A percentile compares a stretch with the other conserved stretches of the same genome.
phyloP scores from a whole-genome alignment of 345 rosid genomes.

The Durio zibethinus region DNA sequence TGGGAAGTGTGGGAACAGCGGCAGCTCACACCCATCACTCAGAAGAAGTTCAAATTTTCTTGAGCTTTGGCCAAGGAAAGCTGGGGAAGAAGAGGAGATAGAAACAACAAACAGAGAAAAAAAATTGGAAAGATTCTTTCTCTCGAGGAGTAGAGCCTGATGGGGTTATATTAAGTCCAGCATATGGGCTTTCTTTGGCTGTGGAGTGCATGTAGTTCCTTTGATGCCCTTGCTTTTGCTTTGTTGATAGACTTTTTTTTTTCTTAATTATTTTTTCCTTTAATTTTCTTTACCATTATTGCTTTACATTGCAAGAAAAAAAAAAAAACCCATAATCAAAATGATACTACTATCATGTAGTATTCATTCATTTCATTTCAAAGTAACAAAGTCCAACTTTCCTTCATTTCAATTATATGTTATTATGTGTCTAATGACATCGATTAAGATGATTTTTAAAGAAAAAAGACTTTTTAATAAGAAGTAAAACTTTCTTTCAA shows the following conservation, averaged over 20 bases:
- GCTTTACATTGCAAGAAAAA: too few relatives aligned
- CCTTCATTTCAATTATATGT: too few relatives aligned
- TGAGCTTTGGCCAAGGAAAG: neutral
- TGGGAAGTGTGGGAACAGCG: constrained; percentile 67
- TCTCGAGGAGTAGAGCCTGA: neutral
- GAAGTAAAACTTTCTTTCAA: too few relatives aligned
- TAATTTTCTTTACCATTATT: neutral
- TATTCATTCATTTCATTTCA: too few relatives aligned
- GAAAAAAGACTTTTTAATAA: too few relatives aligned
- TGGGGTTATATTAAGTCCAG: constrained; percentile 24
- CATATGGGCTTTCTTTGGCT: neutral
- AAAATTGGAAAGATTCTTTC: neutral
- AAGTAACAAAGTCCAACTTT: too few relatives aligned
- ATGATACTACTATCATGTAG: too few relatives aligned
- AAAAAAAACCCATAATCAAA: too few relatives aligned
- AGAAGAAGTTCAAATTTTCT: constrained; percentile 21
- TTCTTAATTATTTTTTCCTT: too few relatives aligned
- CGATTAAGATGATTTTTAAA: too few relatives aligned
- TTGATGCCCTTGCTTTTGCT: constrained; percentile 27
- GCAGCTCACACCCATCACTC: constrained; percentile 68
- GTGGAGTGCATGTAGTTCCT: neutral
- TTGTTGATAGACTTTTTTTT: too few relatives aligned
- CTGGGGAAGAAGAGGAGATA: neutral
- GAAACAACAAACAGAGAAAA: neutral
- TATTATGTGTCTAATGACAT: too few relatives aligned